These are phyloP conservation scores for Canavalia gladiata DNA, from an alignment of 306 rosid species.

Conservation along the genomic window DNA sequence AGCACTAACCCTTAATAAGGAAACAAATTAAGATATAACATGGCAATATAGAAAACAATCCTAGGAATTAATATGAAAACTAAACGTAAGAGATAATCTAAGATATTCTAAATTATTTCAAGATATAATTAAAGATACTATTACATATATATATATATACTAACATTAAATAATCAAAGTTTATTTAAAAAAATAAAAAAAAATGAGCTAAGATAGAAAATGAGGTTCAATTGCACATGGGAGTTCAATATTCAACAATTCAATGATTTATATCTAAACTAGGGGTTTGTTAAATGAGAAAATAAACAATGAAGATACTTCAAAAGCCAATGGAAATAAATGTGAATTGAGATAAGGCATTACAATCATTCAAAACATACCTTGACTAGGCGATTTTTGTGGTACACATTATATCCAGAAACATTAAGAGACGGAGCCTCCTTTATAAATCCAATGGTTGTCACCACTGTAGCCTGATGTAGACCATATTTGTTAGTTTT, in stretches of 20 bases:
- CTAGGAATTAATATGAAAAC: no score
- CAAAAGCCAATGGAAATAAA: slow-evolving; percentile 6
- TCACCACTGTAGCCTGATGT: slow-evolving; percentile 64
- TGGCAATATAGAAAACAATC: no score
- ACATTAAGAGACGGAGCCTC: slow-evolving; percentile 72
- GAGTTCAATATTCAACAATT: slow-evolving; percentile 30
- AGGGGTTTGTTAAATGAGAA: slow-evolving; percentile 14
- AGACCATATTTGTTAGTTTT: slow-evolving; percentile 41
- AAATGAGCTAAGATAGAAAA: not conserved
- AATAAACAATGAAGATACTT: slow-evolving; percentile 34
- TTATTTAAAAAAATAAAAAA: no score
- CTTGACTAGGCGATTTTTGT: slow-evolving; percentile 95
- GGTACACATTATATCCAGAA: slow-evolving; percentile 87
- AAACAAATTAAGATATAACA: no score
- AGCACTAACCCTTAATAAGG: no score
- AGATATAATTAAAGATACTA: no score
- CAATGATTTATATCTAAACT: not conserved
- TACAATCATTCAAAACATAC: slow-evolving; percentile 60
- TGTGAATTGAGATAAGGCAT: slow-evolving; percentile 12
- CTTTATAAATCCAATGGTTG: slow-evolving; percentile 85
- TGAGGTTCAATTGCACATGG: not conserved
- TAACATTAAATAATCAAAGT: no score
- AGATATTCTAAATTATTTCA: no score
- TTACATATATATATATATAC: no score
- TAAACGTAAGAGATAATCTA: no score